Base-by-base conservation (phyloP, 148 eudicot species). In the Heliamphora exappendiculata region DNA sequence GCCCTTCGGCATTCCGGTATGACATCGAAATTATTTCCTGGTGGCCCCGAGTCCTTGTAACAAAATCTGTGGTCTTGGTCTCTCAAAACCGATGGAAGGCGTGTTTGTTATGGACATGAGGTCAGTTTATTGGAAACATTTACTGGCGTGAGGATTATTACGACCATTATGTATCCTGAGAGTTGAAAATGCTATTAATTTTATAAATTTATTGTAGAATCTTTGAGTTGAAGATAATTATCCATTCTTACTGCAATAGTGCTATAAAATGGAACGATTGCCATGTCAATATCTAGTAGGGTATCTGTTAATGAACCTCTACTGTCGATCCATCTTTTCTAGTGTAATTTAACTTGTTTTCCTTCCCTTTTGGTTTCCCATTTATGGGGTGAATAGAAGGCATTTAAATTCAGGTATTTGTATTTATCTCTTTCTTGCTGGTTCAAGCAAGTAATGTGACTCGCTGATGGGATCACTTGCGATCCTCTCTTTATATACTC, bases 281-380 rank as follows among this genome's bases (percentile, higher is more conserved):
- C 24, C 29, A 41, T 22, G 34, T 36, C 69, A 37, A 36, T 36
- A 42, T 10, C 45, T 10, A n/a, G n/a, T n/a, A 11, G 28, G 26
- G 47, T 65, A 19, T 36, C 69, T 36, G 45, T 41, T 65, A 19
- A n/a, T 66, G 70, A 66, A n/a, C 47, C 70, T 39, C 37, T 66
- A 49, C 49, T 9, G 28, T 1, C 20, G 47, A 66, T 66, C 22
- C 36, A 37, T n/a, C 22, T 37, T 39, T 17, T 63, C 0, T 10
- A 37, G 28, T 7, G 11, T 37, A 42, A n/a, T 37, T 66, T 37
- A 19, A 66, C 70, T 39, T 66, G 70, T 39, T 66, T 66, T 39
- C 47, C 19, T 19, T 37, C 42, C 49, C 1, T 22, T 12, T 66
- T 37, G 3, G 14, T 36, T 29, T 60, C 20, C 41, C 33, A 31